Evolutionary conservation across 208 protist genomes (phyloP), one percentile per base, ranked within the genome.

Genomic region (Crithidia sp.): DNA sequence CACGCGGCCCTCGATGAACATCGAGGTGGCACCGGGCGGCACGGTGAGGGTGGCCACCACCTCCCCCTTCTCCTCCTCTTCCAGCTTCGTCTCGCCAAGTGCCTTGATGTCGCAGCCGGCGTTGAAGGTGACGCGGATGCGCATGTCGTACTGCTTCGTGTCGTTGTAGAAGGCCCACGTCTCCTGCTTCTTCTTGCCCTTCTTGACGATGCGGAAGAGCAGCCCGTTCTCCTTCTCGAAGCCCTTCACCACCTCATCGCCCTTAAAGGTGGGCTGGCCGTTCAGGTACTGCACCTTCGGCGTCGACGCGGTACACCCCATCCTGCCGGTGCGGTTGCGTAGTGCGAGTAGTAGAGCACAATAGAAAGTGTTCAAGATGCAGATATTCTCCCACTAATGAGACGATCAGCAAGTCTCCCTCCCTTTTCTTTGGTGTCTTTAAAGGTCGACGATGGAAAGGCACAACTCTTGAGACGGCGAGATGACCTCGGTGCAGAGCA

Each of bases 81-180:
- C 72, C 65, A 95, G 55, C 12, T 81, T 69, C 47, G 89, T 86
- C 40, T 86, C 83, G n/a, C 77, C 87, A 40, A 94, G 85, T 0
- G 89, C 78, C 43, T 72, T 77, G 61, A 94, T 81, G 36, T 92
- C 79, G 72, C 77, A 89, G 60, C 84, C 85, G 53, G 85, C 58
- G 56, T 77, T 72, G 68, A 92, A 95, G 52, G 79, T 89, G 41
- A 91, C 81, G 49, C 68, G 80, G 9, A 95, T 74, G 67, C 86
- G 85, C 86, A 95, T 92, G 28, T 89, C 80, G 71, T 91, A 95
- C 67, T 92, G 60, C 28, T 69, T 80, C 9, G 87, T 94, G 76
- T 94, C 89, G 77, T 92, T 91, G 79, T 92, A 92, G 66, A 82
- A 94, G 40, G 84, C 87, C 87, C 85, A 92, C 66, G 77, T 79